These are phyloP conservation scores for Globisporangium splendens DNA, from an alignment of 352 stramenopile genomes.

Conservation along the genomic window DNA sequence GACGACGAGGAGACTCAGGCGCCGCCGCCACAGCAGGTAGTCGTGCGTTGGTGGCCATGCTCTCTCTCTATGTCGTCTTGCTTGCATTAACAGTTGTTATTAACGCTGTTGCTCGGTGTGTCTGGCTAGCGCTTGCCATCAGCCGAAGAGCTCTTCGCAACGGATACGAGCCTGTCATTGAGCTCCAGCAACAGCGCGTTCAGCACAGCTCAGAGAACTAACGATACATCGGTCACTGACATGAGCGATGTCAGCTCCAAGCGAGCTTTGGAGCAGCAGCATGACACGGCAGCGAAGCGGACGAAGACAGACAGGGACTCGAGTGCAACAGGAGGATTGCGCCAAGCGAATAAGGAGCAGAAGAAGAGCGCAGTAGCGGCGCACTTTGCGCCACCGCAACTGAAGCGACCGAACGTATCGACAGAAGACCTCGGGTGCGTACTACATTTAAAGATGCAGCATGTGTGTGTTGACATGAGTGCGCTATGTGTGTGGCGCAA, in stretches of 20 bases:
- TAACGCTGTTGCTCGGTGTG: background rate
- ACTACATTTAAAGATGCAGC: too few species aligned
- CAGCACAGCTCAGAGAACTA: conserved; percentile 11
- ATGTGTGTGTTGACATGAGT: background rate
- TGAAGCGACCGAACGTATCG: conserved; percentile 65
- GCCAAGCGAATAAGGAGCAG: conserved; percentile 13
- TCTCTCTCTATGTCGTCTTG: too few species aligned
- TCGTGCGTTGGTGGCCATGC: background rate
- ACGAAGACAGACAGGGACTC: background rate
- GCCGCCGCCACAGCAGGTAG: background rate
- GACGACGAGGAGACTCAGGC: conserved; percentile 25
- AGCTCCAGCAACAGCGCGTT: conserved; percentile 1
- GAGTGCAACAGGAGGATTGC: background rate
- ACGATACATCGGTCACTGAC: background rate
- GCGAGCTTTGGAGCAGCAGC: background rate
- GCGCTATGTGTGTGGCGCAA: background rate
- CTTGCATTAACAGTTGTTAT: too few species aligned
- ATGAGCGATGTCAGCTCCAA: conserved; percentile 10
- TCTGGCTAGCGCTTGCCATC: conserved; percentile 23
- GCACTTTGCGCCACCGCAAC: conserved; percentile 54
- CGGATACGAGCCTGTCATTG: conserved; percentile 21
- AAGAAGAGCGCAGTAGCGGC: conserved; percentile 23
- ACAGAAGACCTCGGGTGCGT: conserved; percentile 64
- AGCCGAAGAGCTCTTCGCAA: conserved; percentile 45
- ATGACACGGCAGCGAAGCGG: conserved; percentile 15